Conservation (phyloP, 176 grass and related monocot genomes). For the Cocos nucifera region DNA sequence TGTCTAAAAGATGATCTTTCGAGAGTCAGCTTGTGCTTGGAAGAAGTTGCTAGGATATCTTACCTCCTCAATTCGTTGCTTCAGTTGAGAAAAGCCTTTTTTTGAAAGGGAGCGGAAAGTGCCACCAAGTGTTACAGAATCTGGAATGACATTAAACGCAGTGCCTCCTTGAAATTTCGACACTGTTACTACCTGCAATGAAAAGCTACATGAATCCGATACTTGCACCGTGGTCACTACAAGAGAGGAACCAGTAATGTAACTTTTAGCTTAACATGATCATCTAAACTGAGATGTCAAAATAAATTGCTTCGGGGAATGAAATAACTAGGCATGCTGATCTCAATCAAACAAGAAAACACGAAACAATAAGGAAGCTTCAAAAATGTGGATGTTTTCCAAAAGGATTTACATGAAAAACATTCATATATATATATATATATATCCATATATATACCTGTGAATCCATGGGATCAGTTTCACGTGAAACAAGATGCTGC, state of each 20-base stretch:
- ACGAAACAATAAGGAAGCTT: background rate
- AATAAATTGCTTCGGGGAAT: too few relatives aligned
- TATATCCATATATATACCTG: conserved; percentile 32
- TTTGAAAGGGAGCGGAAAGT: conserved; percentile 87
- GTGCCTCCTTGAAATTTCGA: conserved; percentile 89
- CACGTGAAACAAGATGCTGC: conserved; percentile 88
- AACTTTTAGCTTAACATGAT: too few relatives aligned
- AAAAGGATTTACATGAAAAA: too few relatives aligned
- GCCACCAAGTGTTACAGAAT: conserved; percentile 83
- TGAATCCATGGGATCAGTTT: conserved; percentile 93
- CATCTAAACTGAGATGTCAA: too few relatives aligned
- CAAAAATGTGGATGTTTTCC: too few relatives aligned
- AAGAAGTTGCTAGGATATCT: too few relatives aligned
- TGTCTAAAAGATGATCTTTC: too few relatives aligned
- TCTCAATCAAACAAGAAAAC: background rate
- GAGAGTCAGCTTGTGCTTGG: too few relatives aligned
- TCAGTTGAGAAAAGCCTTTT: conserved; percentile 73
- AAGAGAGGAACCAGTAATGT: too few relatives aligned
- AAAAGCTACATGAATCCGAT: background rate
- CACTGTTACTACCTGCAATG: conserved; percentile 72
- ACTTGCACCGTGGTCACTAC: too few relatives aligned
- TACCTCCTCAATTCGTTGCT: conserved; percentile 77
- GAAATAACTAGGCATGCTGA: too few relatives aligned
- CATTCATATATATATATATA: background rate
- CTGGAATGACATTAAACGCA: conserved; percentile 90